phyloP scores from a whole-genome alignment of 257 asterid genomes.

The Nyctanthes arbortristis region DNA sequence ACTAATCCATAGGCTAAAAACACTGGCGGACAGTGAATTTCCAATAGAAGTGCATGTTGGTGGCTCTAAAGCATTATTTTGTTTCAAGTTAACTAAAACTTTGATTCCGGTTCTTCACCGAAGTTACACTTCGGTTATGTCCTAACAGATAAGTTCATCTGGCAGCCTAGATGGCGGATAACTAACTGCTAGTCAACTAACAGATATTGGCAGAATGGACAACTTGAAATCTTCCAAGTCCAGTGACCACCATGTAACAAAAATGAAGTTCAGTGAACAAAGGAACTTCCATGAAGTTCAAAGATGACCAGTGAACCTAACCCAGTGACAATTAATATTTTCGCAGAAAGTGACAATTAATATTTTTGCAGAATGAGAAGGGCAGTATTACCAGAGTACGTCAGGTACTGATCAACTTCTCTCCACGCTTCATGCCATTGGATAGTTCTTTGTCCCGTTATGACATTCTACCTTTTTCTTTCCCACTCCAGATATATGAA shows the following conservation, averaged over 20 bases:
- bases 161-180: not conserved
- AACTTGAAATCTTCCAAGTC: not conserved
- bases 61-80: not conserved
- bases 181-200: not conserved
- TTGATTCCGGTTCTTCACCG: not conserved
- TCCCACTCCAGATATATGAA: constrained; percentile 70
- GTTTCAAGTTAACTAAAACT: not conserved
- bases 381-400: constrained; percentile 25
- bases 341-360: no score
- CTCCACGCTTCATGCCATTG: constrained; percentile 31
- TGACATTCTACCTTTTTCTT: constrained; percentile 52
- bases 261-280: no score
- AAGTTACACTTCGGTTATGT: not conserved
- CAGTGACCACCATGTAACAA: not conserved
- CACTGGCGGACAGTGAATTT: not conserved
- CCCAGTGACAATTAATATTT: not conserved
- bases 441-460: no score
- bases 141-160: not conserved
- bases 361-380: not conserved
- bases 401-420: constrained; percentile 24
- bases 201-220: not conserved
- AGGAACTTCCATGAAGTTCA: no score
- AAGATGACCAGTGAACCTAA: not conserved
- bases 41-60: not conserved
- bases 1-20: not conserved